Percentiles rank a stretch among this genome's conserved stretches.
phyloP scores from a whole-genome alignment of 2,329 filamentous ascomycete genomes.

The Epichloe baconii region DNA sequence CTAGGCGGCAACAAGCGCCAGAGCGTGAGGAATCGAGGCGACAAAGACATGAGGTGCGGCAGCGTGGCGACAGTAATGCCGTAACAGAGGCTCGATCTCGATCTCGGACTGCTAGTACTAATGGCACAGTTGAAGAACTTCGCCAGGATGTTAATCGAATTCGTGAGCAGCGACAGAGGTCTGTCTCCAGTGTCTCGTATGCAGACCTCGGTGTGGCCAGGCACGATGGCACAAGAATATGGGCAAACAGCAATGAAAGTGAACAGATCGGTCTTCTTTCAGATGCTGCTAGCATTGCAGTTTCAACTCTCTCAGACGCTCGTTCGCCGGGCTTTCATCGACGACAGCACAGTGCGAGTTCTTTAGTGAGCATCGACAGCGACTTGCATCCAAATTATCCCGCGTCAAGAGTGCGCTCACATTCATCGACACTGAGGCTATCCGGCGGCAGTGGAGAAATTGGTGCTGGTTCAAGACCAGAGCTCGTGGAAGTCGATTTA shows the following conservation, averaged over 20 bases:
- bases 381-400: conserved; percentile 27
- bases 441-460: conserved; percentile 15
- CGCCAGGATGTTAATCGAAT: conserved; percentile 42
- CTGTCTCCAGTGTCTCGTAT: conserved; percentile 65
- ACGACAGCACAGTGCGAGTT: conserved; percentile 38
- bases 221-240: conserved; percentile 63
- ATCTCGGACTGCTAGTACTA: conserved; percentile 31
- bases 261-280: conserved; percentile 60
- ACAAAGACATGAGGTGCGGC: conserved; percentile 57
- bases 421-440: conserved; percentile 26
- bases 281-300: conserved; percentile 51
- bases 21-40: conserved; percentile 67
- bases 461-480: conserved; percentile 37
- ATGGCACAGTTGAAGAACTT: conserved; percentile 47
- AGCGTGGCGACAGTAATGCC: conserved; percentile 53
- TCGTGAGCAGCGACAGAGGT: conserved; percentile 47
- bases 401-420: conserved; percentile 30
- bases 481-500: conserved; percentile 38
- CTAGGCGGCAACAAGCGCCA: conserved; percentile 59
- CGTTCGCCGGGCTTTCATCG: conserved; percentile 23
- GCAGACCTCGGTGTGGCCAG: conserved; percentile 62
- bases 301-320: conserved; percentile 21
- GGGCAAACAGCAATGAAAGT: conserved; percentile 61
- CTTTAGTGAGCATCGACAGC: conserved; percentile 40
- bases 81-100: conserved; percentile 53